Conservation (phyloP, 2,329 filamentous ascomycete species). For the Monilinia fructigena region DNA sequence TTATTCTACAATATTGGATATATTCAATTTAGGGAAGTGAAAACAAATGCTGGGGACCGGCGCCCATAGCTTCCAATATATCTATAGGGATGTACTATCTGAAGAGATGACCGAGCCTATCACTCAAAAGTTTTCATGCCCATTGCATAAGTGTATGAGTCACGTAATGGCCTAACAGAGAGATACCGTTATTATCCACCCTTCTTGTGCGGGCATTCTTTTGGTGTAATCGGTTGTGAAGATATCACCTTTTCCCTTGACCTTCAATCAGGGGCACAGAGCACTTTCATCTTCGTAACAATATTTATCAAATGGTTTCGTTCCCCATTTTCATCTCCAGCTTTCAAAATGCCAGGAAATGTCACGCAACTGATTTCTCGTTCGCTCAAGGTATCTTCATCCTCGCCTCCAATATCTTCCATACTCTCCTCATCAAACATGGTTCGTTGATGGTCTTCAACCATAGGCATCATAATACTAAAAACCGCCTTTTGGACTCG, state of each 20-base stretch:
- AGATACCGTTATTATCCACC: not conserved
- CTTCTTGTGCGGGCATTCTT: not conserved
- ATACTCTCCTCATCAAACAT: slow-evolving; percentile 59
- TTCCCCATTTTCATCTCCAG: slow-evolving; percentile 62
- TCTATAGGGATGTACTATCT: not conserved
- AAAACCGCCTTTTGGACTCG: slow-evolving; percentile 60
- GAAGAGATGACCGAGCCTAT: not conserved
- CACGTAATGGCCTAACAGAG: not conserved
- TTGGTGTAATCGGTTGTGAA: not conserved
- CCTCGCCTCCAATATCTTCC: slow-evolving; percentile 64
- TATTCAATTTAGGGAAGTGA: no score
- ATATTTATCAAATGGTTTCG: slow-evolving; percentile 61
- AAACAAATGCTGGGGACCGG: no score
- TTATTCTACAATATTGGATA: no score
- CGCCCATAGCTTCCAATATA: not conserved
- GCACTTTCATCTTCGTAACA: slow-evolving; percentile 63
- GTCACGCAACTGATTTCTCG: slow-evolving; percentile 61
- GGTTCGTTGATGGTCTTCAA: slow-evolving; percentile 50
- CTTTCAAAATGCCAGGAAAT: slow-evolving; percentile 64
- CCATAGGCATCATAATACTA: slow-evolving; percentile 54
- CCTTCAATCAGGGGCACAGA: slow-evolving; percentile 47
- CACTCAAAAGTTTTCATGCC: not conserved
- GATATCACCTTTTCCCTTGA: not conserved
- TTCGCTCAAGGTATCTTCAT: slow-evolving; percentile 53
- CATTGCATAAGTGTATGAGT: not conserved